Evolutionary conservation across 1,284 basidiomycete genomes (phyloP).

Genomic region (Xerocomus nothofagi): DNA sequence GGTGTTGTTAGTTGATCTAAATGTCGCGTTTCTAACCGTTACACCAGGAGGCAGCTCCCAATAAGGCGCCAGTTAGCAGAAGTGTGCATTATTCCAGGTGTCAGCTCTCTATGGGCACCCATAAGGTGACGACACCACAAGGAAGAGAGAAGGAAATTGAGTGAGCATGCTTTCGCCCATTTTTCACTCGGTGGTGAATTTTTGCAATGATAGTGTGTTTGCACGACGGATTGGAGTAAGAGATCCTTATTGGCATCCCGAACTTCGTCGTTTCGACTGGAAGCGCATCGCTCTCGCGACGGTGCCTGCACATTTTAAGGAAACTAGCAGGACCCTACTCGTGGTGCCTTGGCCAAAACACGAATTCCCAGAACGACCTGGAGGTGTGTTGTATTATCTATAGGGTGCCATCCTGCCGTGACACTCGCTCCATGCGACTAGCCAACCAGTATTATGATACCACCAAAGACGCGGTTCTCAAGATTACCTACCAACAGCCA

Average conservation of each 20-base stretch:
- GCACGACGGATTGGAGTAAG: slow-evolving; percentile 66
- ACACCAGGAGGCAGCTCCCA: slow-evolving; percentile 29
- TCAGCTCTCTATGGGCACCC: slow-evolving; percentile 71
- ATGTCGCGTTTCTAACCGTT: slow-evolving; percentile 2
- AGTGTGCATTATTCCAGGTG: slow-evolving; percentile 76
- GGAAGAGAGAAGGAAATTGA: slow-evolving; percentile 49
- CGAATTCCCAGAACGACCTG: slow-evolving; percentile 42
- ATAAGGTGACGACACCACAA: slow-evolving; percentile 33
- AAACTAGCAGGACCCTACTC: slow-evolving; percentile 40
- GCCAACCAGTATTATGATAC: slow-evolving; percentile 61
- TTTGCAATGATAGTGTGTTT: slow-evolving; percentile 56
- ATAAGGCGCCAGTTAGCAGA: slow-evolving; percentile 36
- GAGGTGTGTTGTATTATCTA: slow-evolving; percentile 42
- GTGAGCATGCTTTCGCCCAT: slow-evolving; percentile 38
- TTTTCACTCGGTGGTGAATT: slow-evolving; percentile 44
- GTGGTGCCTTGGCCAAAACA: slow-evolving; percentile 68
- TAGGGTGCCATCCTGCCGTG: background rate
- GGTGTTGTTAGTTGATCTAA: slow-evolving; percentile 1
- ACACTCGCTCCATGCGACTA: slow-evolving; percentile 25
- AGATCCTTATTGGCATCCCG: slow-evolving; percentile 55
- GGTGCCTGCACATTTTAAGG: slow-evolving; percentile 53
- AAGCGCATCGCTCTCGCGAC: slow-evolving; percentile 67
- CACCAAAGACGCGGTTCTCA: slow-evolving; percentile 50
- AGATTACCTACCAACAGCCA: slow-evolving; percentile 68
- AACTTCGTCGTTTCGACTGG: slow-evolving; percentile 56